Base-by-base conservation (phyloP, 2,329 filamentous ascomycete genomes). In the Chaetomiaceae sp. region DNA sequence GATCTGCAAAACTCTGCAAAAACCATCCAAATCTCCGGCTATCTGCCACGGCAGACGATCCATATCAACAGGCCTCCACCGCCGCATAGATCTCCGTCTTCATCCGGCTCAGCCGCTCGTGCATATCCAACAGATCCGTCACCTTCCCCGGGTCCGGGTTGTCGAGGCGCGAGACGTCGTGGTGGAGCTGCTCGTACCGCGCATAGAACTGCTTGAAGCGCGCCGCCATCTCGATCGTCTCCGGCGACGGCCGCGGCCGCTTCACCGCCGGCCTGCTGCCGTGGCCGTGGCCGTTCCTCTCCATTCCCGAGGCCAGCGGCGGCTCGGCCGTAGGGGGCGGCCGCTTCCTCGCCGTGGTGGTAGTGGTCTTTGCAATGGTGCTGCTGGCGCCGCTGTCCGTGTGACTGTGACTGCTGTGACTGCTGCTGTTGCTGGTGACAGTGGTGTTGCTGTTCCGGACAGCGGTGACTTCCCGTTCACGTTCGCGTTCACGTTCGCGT, bases 191-290 rank as follows among this genome's bases (percentile, higher is more conserved):
- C 58, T 75, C 69, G 58, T 84, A 83, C 49, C 71, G 71, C 42
- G 73, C 67, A 58, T 83, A 83, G 51, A 58, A 75, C 37, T 62
- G 58, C 60, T 78, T 76, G 66, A 82, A 84, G 49, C 63, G 69
- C 50, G 69, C 65, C 15, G 80, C 78, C 54, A 76, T 71, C 48
- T 68, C 62, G 44, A 82, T 60, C 3, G 81, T 62, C 14, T 77
- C 74, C 15, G 63, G 63, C n/a, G 68, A 65, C 17, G 74, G 60
- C 15, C 66, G 65, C 40, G 65, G 61, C 32, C 66, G 66, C 62
- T 72, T 72, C 42, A 50, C 54, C 27, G n/a, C n/a, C n/a, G n/a
- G n/a, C n/a, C n/a, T n/a, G n/a, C n/a, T n/a, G n/a, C n/a, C n/a
- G n/a, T n/a, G n/a, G n/a, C n/a, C n/a, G n/a, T n/a, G n/a, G n/a